These are phyloP conservation scores for Phytophthora ramorum DNA, from an alignment of 352 stramenopile genomes.

Conservation along the genomic window DNA sequence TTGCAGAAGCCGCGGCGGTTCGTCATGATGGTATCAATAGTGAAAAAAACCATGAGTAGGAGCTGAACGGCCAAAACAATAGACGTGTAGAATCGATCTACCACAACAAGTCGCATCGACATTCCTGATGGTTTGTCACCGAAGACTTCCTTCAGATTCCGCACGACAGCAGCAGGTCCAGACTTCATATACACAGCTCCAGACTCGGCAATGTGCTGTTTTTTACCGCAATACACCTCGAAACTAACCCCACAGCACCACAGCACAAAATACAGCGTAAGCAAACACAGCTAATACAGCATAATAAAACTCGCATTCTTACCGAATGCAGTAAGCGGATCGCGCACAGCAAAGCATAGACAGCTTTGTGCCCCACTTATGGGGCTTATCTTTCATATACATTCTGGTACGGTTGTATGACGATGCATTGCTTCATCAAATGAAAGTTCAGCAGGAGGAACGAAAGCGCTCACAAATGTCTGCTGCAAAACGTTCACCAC, in stretches of 20 bases:
- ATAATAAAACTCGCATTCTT: neutral
- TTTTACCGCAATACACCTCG: no score
- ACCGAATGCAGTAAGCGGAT: conserved; percentile 15
- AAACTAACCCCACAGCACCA: conserved; percentile 2
- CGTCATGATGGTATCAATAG: conserved; percentile 17
- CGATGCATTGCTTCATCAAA: conserved; percentile 23
- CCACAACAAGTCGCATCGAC: conserved; percentile 6
- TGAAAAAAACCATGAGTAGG: conserved; percentile 6
- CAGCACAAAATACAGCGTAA: conserved; percentile 7
- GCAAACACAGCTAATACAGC: conserved; percentile 6
- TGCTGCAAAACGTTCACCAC: conserved; percentile 4
- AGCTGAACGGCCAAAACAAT: conserved; percentile 6
- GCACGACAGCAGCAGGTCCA: conserved; percentile 13
- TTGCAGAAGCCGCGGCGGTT: conserved; percentile 13
- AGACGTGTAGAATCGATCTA: conserved; percentile 18
- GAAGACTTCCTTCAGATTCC: conserved; percentile 11
- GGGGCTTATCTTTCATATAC: conserved; percentile 17
- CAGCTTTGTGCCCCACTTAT: conserved; percentile 17
- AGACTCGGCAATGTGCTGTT: no score
- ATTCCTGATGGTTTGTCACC: neutral
- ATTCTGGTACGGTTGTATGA: conserved; percentile 5
- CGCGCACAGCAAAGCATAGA: conserved; percentile 14
- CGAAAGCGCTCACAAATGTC: neutral
- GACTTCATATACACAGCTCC: conserved; percentile 15
- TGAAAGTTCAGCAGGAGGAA: neutral